Percentiles rank a stretch among this genome's conserved stretches.
phyloP scores from a whole-genome alignment of 495 filamentous ascomycete species.

The Neurospora sp. region DNA sequence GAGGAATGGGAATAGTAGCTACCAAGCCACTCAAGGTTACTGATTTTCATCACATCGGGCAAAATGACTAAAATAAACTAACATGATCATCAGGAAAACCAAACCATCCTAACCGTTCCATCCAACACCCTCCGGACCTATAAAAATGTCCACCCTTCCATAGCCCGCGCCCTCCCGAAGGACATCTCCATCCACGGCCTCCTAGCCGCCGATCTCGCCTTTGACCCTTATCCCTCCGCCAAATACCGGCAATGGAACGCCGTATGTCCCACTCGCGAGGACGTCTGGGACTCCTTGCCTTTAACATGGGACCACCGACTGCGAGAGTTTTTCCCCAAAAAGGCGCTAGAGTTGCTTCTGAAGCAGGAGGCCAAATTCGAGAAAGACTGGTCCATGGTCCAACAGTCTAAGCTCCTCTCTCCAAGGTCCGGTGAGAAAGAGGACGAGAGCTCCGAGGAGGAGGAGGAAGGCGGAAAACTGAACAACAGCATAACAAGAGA shows the following conservation, averaged over 20 bases:
- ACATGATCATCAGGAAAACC: conserved; percentile 29
- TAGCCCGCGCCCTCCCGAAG: conserved; percentile 35
- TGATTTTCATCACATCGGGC: not conserved
- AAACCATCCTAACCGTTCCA: conserved; percentile 55
- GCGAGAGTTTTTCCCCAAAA: conserved; percentile 36
- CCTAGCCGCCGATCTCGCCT: conserved; percentile 58
- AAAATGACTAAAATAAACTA: not conserved
- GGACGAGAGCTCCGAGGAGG: not conserved
- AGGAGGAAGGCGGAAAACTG: conserved; percentile 5
- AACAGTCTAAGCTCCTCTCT: conserved; percentile 23
- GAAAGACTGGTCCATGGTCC: conserved; percentile 49
- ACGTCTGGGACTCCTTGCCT: conserved; percentile 56
- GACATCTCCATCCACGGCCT: conserved; percentile 56
- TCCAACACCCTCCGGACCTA: conserved; percentile 50
- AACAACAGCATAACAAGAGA: conserved; percentile 38
- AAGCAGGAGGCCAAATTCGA: conserved; percentile 53
- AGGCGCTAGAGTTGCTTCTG: conserved; percentile 39
- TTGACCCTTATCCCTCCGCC: conserved; percentile 25
- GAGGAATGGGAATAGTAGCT: conserved; percentile 68
- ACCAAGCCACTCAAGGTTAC: conserved; percentile 51
- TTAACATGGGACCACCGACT: conserved; percentile 51
- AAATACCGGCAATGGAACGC: conserved; percentile 49
- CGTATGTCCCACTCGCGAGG: conserved; percentile 51
- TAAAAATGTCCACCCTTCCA: conserved; percentile 44
- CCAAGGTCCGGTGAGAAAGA: not conserved